Conservation (phyloP, 2,329 filamentous ascomycete genomes). For the Cordyceps tenuipes region DNA sequence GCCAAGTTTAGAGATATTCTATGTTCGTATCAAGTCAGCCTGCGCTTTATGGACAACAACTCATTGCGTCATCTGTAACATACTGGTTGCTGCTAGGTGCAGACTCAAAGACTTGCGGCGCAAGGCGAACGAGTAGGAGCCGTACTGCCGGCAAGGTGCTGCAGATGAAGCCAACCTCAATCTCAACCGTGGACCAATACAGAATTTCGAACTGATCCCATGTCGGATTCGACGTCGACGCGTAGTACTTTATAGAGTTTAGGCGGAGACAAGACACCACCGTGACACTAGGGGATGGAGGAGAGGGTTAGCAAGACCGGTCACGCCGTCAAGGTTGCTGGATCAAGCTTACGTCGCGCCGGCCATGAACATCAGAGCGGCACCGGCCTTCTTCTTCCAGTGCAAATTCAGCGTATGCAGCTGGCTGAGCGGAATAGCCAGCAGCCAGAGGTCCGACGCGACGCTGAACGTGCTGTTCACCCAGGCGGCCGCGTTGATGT, state of each 20-base stretch:
- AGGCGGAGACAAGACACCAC: conserved; percentile 25
- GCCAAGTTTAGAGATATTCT: background rate
- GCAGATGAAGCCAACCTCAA: conserved; percentile 26
- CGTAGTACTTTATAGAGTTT: conserved; percentile 20
- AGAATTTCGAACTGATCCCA: conserved; percentile 22
- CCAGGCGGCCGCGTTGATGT: conserved; percentile 38
- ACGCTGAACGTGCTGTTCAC: conserved; percentile 39
- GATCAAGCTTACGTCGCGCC: conserved; percentile 25
- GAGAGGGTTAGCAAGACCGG: background rate
- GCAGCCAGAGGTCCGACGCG: conserved; percentile 36
- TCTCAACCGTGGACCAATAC: conserved; percentile 25
- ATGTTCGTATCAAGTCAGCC: background rate
- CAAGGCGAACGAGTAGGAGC: conserved; percentile 16
- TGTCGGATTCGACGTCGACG: conserved; percentile 21
- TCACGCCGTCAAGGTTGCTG: background rate
- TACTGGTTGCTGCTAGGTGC: background rate
- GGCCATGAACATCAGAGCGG: conserved; percentile 36
- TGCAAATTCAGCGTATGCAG: conserved; percentile 29
- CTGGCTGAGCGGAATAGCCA: conserved; percentile 36
- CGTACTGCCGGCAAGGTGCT: conserved; percentile 25
- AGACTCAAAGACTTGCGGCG: conserved; percentile 4
- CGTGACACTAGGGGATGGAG: conserved; percentile 17
- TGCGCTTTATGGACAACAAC: background rate
- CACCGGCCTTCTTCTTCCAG: conserved; percentile 34
- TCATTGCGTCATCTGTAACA: background rate